These are phyloP conservation scores for Rhodotorula mucilaginosa DNA, from an alignment of 1,284 basidiomycete genomes.

Conservation along the genomic window DNA sequence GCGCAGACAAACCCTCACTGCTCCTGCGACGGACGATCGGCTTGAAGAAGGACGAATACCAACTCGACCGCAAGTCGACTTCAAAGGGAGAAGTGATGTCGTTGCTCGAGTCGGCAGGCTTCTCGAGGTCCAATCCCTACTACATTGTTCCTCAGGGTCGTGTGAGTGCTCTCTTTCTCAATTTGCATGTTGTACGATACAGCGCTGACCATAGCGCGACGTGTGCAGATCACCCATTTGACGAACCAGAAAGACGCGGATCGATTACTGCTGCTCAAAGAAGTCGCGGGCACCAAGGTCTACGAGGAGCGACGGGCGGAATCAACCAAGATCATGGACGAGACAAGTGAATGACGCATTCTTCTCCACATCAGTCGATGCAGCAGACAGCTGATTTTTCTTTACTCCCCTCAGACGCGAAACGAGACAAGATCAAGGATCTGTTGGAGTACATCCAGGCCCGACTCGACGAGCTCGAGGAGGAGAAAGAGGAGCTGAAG, in stretches of 20 bases:
- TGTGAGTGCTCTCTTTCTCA: conserved; percentile 57
- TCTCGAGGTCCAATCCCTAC: conserved; percentile 95
- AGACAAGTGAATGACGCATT: conserved; percentile 59
- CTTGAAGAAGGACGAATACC: conserved; percentile 98
- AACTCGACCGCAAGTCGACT: conserved; percentile 89
- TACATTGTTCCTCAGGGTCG: conserved; percentile 98
- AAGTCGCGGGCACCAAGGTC: conserved; percentile 96
- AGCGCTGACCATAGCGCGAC: neutral
- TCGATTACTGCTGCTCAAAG: conserved; percentile 87
- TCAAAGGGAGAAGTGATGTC: conserved; percentile 98
- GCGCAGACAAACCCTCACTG: conserved; percentile 75
- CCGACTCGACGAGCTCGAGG: conserved; percentile 83
- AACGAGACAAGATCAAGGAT: conserved; percentile 86
- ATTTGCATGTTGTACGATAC: too few species aligned
- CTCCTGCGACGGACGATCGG: conserved; percentile 90
- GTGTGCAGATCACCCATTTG: conserved; percentile 80
- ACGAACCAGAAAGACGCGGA: conserved; percentile 98
- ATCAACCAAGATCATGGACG: conserved; percentile 91
- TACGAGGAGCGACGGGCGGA: conserved; percentile 93
- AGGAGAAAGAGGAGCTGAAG: conserved; percentile 95
- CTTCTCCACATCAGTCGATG: too few species aligned
- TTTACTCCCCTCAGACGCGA: conserved; percentile 59
- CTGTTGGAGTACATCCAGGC: conserved; percentile 87
- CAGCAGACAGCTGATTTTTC: neutral
- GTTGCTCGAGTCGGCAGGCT: conserved; percentile 89